A percentile compares a stretch with the other conserved stretches of the same genome.
These are phyloP conservation scores for Phoma sp. DNA, from an alignment of 2,329 filamentous ascomycete species.

Conservation along the genomic window DNA sequence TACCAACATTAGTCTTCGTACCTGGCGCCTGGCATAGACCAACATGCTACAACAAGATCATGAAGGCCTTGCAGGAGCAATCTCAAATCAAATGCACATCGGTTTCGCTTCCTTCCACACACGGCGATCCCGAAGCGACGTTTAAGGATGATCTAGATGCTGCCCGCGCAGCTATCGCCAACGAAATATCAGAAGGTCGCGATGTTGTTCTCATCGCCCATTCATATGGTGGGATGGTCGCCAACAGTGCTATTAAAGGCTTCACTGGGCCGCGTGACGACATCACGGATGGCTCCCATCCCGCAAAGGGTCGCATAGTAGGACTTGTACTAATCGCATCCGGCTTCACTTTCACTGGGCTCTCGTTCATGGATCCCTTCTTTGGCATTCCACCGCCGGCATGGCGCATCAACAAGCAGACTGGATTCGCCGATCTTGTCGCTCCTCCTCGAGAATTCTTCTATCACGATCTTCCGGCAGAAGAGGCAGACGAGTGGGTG, in stretches of 20 bases:
- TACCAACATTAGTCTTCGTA: conserved; percentile 14
- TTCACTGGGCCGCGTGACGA: conserved; percentile 47
- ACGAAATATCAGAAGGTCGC: conserved; percentile 18
- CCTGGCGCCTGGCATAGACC: conserved; percentile 27
- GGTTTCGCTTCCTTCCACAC: conserved; percentile 20
- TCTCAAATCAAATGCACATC: conserved; percentile 12
- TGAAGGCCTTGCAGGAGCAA: conserved; percentile 9
- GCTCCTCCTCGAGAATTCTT: conserved; percentile 53
- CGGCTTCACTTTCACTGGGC: conserved; percentile 24
- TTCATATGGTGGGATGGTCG: conserved; percentile 60
- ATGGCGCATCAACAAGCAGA: conserved; percentile 28
- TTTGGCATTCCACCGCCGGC: conserved; percentile 19
- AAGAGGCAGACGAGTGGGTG: conserved; percentile 56
- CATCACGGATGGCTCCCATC: too few species aligned
- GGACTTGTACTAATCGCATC: conserved; percentile 25
- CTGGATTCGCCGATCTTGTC: conserved; percentile 53
- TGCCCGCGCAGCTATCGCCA: conserved; percentile 8
- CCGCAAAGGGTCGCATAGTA: conserved; percentile 11
- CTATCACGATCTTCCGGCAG: conserved; percentile 59
- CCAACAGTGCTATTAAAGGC: conserved; percentile 56
- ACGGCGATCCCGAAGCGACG: conserved; percentile 14
- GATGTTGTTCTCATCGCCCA: conserved; percentile 59
- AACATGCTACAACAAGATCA: conserved; percentile 19
- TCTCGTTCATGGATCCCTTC: conserved; percentile 24
- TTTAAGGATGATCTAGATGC: conserved; percentile 26